Evolutionary conservation across 2,329 filamentous ascomycete species (phyloP), one percentile per base, ranked within the genome.

Genomic region (Exophiala alcalophila): DNA sequence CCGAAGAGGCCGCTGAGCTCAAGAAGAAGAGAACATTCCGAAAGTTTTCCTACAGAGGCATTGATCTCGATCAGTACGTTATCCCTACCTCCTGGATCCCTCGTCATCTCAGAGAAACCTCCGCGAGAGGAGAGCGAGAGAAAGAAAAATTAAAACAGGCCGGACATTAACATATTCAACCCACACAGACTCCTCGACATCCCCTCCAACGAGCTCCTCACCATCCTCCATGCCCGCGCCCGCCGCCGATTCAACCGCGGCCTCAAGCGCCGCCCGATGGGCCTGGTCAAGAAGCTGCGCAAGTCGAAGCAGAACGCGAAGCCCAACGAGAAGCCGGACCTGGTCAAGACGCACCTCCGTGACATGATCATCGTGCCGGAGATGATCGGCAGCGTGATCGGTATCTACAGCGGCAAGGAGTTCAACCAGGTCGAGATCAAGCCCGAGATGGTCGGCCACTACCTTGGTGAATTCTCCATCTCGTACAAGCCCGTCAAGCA

Each of bases 391-490:
- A 86, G 80, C 74, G 91, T 98, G 66, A 86, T 98, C 66, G 92
- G 90, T 71, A 92, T 98, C 80, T 98, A 98, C 86, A 95, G 88
- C 61, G 92, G 92, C 70, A 98, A 98, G 85, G 90, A 97, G 77
- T 98, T 98, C 86, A 98, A 98, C 85, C 91, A 96, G 82, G 90
- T 98, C 65, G 92, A 98, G 77, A 92, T 98, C 79, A 96, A 96
- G 84, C 92, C 92, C 64, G 92, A 98, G 82, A 98, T 98, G 92
- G 92, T 98, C 74, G 92, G 92, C 72, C 91, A 97, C 81, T 96
- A 96, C 81, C 81, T 98, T 60, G 92, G 80, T 67, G 92, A 98
- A 78, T 98, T 98, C 83, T 96, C 90, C 61, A 98, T 98, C 79
- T 92, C 91, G 78, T 98, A 98, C 87, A 90, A 90, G 79, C 92